Evolutionary conservation across 768 basidiomycete genomes (phyloP).

Genomic region (Lactarius hatsudake): DNA sequence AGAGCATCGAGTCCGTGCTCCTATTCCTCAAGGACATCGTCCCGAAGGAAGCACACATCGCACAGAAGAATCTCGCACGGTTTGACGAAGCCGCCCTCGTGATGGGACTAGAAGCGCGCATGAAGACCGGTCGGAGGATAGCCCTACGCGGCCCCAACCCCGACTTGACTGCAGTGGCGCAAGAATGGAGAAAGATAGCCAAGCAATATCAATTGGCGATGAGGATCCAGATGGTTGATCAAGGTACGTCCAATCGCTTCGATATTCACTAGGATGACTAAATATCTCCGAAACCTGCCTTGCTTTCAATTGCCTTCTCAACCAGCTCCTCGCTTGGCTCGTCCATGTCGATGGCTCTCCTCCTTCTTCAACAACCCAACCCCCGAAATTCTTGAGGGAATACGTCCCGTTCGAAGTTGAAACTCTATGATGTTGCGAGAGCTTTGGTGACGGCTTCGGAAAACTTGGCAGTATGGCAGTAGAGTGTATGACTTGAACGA

Average conservation of each 20-base stretch:
- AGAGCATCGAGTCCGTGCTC: conserved; percentile 16
- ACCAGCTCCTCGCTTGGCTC: conserved; percentile 69
- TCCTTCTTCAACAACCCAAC: conserved; percentile 58
- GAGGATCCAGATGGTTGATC: background rate
- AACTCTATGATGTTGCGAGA: conserved; percentile 49
- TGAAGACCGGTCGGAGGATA: no score
- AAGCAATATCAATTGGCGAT: conserved; percentile 15
- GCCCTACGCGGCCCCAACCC: no score
- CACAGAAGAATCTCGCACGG: no score
- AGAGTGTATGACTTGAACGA: conserved; percentile 76
- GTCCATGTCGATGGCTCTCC: conserved; percentile 74
- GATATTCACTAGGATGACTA: background rate
- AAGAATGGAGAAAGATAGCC: no score
- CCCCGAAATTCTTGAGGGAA: conserved; percentile 81
- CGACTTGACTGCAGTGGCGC: no score
- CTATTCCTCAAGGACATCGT: no score
- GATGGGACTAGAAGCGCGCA: no score
- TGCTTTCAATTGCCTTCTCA: conserved; percentile 62
- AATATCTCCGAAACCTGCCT: conserved; percentile 20
- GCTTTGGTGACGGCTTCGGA: conserved; percentile 88
- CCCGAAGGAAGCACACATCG: no score
- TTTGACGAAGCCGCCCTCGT: no score
- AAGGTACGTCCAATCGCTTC: conserved; percentile 4
- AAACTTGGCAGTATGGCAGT: conserved; percentile 99
- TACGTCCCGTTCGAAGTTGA: conserved; percentile 79